A percentile compares a stretch with the other conserved stretches of the same genome.
These are phyloP conservation scores for Chalciporus sphaerocephalus DNA, from an alignment of 768 basidiomycete genomes.

Conservation along the genomic window DNA sequence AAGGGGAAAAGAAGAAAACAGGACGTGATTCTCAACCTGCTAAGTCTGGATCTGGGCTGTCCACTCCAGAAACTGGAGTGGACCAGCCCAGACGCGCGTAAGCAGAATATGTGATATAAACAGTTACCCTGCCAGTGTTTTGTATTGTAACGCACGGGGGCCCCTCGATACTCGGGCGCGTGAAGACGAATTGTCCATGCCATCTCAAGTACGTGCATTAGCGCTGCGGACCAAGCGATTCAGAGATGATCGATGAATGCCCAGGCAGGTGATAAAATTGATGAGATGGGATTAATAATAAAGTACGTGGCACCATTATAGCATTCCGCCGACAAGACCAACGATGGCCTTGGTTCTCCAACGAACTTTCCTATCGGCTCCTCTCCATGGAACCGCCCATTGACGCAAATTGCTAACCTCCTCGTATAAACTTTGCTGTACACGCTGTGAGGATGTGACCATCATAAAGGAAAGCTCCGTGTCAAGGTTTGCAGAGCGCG, in stretches of 20 bases:
- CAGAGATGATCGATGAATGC: no score
- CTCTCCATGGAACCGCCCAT: constrained; percentile 56
- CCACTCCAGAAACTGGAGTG: background rate
- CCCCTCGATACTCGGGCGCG: no score
- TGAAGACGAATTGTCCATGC: background rate
- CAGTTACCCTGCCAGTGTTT: no score
- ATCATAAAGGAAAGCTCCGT: constrained; percentile 89
- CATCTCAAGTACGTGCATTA: background rate
- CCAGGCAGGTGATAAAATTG: background rate
- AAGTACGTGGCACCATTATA: constrained; percentile 34
- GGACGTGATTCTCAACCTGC: constrained; percentile 2
- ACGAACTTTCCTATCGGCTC: constrained; percentile 52
- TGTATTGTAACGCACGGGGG: no score
- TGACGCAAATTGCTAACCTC: constrained; percentile 52
- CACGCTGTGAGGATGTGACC: constrained; percentile 53
- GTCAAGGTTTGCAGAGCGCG: constrained; percentile 85
- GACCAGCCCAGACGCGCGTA: constrained; percentile 4
- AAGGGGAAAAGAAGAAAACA: constrained; percentile 8
- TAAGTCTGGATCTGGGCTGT: constrained; percentile 6
- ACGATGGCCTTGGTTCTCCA: constrained; percentile 62
- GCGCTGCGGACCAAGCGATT: background rate
- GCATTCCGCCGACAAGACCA: constrained; percentile 63
- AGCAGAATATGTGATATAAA: background rate
- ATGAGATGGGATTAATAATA: constrained; percentile 9
- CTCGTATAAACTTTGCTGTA: constrained; percentile 47